Conservation (phyloP, 768 basidiomycete species). For the Hemileccinum impolitum region DNA sequence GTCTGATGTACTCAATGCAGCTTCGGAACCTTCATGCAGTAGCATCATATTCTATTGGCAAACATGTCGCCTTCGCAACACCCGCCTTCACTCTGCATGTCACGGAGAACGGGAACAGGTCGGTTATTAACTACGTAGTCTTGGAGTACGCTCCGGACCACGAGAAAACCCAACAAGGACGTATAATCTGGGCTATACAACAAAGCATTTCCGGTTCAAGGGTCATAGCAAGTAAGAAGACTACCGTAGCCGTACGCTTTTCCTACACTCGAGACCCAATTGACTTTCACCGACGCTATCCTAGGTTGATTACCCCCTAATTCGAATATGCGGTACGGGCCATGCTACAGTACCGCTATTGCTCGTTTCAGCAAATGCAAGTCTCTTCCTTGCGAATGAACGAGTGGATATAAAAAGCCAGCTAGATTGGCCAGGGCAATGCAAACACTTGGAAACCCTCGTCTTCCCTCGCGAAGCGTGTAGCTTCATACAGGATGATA, state of each 20-base stretch:
- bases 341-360: conserved; percentile 27
- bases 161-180: conserved; percentile 35
- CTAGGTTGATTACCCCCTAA: conserved; percentile 44
- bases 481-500: conserved; percentile 24
- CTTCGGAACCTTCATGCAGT: conserved; percentile 62
- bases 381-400: conserved; percentile 30
- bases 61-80: conserved; percentile 59
- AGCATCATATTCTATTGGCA: conserved; percentile 66
- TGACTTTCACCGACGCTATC: conserved; percentile 9
- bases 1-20: conserved; percentile 34
- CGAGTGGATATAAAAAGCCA: conserved; percentile 27
- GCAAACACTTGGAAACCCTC: conserved; percentile 27
- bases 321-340: conserved; percentile 35
- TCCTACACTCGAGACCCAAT: conserved; percentile 1
- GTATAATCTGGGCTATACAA: conserved; percentile 62
- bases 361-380: conserved; percentile 33
- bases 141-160: conserved; percentile 49
- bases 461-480: conserved; percentile 29
- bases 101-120: conserved; percentile 30
- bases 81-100: conserved; percentile 48
- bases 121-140: conserved; percentile 54
- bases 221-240: conserved; percentile 37
- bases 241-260: conserved; percentile 41
- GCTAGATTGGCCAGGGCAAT: conserved; percentile 27
- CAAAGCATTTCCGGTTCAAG: conserved; percentile 43